Evolutionary conservation across 495 filamentous ascomycete genomes (phyloP), one percentile per base, ranked within the genome.

Genomic region (Xylaria telfairii): DNA sequence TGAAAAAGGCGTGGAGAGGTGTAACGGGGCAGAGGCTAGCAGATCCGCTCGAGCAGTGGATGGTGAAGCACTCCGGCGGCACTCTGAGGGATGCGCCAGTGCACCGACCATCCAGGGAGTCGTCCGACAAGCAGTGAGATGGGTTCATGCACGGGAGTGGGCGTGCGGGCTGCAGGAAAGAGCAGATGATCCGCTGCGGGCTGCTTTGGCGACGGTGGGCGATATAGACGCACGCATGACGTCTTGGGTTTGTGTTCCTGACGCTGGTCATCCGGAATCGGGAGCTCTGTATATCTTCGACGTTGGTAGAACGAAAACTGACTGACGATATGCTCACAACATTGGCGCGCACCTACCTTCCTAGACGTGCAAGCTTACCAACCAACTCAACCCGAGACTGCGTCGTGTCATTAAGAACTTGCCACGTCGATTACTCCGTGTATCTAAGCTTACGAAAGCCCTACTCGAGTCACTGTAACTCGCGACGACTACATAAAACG

Each of bases 31-130:
- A 70, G 68, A 32, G 10, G 4, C 15, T 26, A 12, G 32, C 17
- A 8, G 68, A 70, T 49, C 68, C 60, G 8, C 46, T 70, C 0
- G 68, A 70, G n/a, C 60, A 70, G 49, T 70, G 68, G 68, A 70
- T 70, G 68, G 61, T 49, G 26, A 70, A 65, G 41, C 68, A 70
- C 15, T 70, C 68, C 3, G 68, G 68, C 5, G 68, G 68, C 17
- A 70, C 61, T 0, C 26, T 70, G 24, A 57, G 47, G 51, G 68
- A 70, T 4, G 24, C 26, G 37, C 61, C 67, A 5, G 10, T 42
- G 37, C 26, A 4, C 15, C 57, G 30, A 8, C 10, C 17, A 13
- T 17, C 1, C 3, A 37, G 24, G 24, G 67, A 56, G 21, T 26
- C 26, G 7, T 15, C 49, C 7, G 51, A 67, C 26, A 34, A 9